Evolutionary conservation across 768 basidiomycete species (phyloP), one percentile per base, ranked within the genome.

Genomic region (Fomitopsis pulvina): DNA sequence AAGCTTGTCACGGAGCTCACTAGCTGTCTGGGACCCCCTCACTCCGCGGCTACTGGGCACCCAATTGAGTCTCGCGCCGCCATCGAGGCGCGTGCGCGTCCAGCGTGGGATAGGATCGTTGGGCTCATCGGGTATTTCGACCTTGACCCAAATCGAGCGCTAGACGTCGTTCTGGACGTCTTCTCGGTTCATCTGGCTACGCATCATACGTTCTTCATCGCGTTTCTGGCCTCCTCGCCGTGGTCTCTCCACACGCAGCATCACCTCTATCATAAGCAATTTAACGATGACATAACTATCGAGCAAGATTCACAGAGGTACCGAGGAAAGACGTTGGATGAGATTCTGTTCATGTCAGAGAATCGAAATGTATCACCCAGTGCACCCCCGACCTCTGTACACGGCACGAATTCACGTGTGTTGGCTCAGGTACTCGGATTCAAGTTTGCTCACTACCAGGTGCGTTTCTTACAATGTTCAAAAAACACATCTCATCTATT

Each of bases 61-160:
- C 83, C 88, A 7, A 66, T 71, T 0, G 90, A 92, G 56, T 70
- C 79, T 26, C 68, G 68, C 39, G 61, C 74, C 26, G 69, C 70
- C 24, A 82, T 85, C 48, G 75, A 81, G 58, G 76, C 80, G 49
- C 78, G 89, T 47, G 81, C 81, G 18, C 78, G 72, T 37, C 75
- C 77, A 34, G 81, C 83, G 39, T 93, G 85, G 87, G 86, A 87
- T 56, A 87, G 86, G 51, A 78, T 93, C 48, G 83, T 92, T 57
- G 87, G 87, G 51, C 80, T 94, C 47, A 88, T 94, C 60, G 92
- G 95, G 22, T 95, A 92, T 67, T 99, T 98, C 62, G 94, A 98
- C 66, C 76, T 99, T 30, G 92, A 96, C 64, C 96, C 96, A 11
- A 92, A 93, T 60, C 78, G 94, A 52, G 91, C 92, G 0, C 76